Conservation (phyloP, 2,329 filamentous ascomycete genomes). For the Aspergillus novofumigatus region DNA sequence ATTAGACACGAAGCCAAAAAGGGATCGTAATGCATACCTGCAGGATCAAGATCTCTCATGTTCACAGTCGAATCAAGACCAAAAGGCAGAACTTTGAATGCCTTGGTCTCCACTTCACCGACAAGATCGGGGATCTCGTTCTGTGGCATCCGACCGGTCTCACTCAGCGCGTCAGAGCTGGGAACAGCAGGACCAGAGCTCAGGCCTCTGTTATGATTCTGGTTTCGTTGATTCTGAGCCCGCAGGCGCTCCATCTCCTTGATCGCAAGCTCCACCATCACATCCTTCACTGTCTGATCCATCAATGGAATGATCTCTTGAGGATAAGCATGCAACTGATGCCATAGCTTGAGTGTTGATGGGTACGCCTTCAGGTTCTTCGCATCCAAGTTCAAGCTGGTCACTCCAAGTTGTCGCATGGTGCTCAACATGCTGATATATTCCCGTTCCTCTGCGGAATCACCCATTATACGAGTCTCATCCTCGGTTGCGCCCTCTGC, state of each 20-base stretch:
- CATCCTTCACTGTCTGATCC: slow-evolving; percentile 90
- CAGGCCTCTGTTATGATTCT: slow-evolving; percentile 47
- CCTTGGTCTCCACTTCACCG: slow-evolving; percentile 71
- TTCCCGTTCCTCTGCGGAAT: slow-evolving; percentile 71
- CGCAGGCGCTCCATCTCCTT: slow-evolving; percentile 70
- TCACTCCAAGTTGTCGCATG: slow-evolving; percentile 83
- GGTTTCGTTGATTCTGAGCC: slow-evolving; percentile 48
- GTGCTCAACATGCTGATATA: slow-evolving; percentile 83
- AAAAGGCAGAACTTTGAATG: slow-evolving; percentile 85
- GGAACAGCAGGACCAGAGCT: slow-evolving; percentile 75
- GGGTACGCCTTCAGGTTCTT: slow-evolving; percentile 90
- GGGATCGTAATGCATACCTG: slow-evolving; percentile 48
- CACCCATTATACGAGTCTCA: slow-evolving; percentile 62
- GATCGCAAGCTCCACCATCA: slow-evolving; percentile 84
- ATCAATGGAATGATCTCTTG: slow-evolving; percentile 95
- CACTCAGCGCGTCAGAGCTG: slow-evolving; percentile 67
- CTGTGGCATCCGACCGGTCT: slow-evolving; percentile 29
- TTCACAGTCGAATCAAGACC: slow-evolving; percentile 84
- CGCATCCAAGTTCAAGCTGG: slow-evolving; percentile 81
- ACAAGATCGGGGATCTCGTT: slow-evolving; percentile 62
- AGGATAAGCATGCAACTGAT: slow-evolving; percentile 89
- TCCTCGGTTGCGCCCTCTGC: slow-evolving; percentile 76
- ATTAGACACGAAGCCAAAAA: not conserved
- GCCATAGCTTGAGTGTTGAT: slow-evolving; percentile 87
- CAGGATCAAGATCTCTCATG: slow-evolving; percentile 88